Conservation (phyloP, 2,329 filamentous ascomycete species). For the Colletotrichum limetticola region DNA sequence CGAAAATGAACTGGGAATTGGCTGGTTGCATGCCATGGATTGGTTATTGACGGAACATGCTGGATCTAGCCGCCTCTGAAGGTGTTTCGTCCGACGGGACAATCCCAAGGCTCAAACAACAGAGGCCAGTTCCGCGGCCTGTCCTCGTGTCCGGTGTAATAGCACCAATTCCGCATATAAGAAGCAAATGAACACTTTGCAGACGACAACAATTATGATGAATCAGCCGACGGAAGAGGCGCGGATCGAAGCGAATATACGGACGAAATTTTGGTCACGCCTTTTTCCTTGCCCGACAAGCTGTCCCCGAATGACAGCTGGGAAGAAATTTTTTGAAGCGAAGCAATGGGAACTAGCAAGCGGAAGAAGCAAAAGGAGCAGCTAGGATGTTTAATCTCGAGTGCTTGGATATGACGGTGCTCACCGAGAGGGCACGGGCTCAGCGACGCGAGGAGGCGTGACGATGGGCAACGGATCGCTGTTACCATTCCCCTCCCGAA, state of each 20-base stretch:
- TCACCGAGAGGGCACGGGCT: slow-evolving; percentile 12
- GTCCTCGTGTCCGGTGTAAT: slow-evolving; percentile 18
- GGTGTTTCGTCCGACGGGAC: background rate
- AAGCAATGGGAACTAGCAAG: background rate
- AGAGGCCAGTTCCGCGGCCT: slow-evolving; percentile 3
- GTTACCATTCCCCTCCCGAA: slow-evolving; percentile 16
- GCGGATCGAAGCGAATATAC: background rate
- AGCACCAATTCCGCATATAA: background rate
- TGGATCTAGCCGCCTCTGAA: background rate
- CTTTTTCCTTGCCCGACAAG: background rate
- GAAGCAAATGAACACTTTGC: background rate
- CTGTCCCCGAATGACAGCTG: background rate
- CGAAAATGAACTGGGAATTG: background rate
- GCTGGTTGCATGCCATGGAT: slow-evolving; percentile 1
- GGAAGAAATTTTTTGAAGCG: background rate
- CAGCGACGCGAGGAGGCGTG: slow-evolving; percentile 2
- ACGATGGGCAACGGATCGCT: slow-evolving; percentile 29
- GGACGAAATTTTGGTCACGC: background rate
- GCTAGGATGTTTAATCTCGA: background rate
- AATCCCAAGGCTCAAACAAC: background rate
- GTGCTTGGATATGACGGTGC: background rate
- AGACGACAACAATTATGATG: slow-evolving; percentile 2
- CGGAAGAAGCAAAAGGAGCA: background rate
- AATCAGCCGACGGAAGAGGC: background rate
- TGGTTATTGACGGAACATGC: slow-evolving; percentile 9